Base-by-base conservation (phyloP, 257 asterid genomes). In the Anisodus tanguticus region DNA sequence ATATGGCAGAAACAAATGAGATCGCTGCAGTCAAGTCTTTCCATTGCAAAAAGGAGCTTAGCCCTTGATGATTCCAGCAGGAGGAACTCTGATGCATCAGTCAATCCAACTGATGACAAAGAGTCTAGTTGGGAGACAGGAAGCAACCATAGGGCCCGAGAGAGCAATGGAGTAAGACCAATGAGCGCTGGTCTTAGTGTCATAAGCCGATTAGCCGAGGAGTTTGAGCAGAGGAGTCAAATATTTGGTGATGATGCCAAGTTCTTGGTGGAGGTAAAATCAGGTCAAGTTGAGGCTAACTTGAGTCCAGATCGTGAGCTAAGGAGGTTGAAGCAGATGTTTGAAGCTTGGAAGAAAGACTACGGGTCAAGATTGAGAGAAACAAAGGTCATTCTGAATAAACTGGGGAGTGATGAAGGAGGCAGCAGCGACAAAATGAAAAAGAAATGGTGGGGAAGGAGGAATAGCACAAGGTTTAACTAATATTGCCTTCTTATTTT, bases 1-100 rank as follows among this genome's bases (percentile, higher is more conserved):
- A 94, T 93, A 59, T 97, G 99, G 99, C 99, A 97, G 79, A 97
- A 95, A 62, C 99, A 97, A 86, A 97, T 97, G 99, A 88, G 98
- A 85, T 95, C 99, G 0, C 90, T 97, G 19, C 99, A 97, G 90
- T 97, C 99, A 13, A 97, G 98, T 91, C 98, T 97, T 53, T 93
- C 98, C 79, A 93, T 92, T 53, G 98, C 97, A 7, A 95, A 90
- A 91, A 95, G 90, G 88, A 97, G 98, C 91, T 91, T 95, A 2
- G 90, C 95, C 8, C 88, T 92, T 1, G 99, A 93, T 26, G 98
- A 91, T 67, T 92, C 98, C 11, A 91, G 58, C 11, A 91, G 58
- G 49, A 88, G 98, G 83, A 90, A 89, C 77, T 93, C 98, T 1
- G 97, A 91, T 19, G 98, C 97, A 66, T 95, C 97, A 0, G 91